Percentiles rank a stretch among this genome's conserved stretches.
Evolutionary conservation across 805 yeast genomes (phyloP).

Genomic region (Metschnikowia drakensbergensis): DNA sequence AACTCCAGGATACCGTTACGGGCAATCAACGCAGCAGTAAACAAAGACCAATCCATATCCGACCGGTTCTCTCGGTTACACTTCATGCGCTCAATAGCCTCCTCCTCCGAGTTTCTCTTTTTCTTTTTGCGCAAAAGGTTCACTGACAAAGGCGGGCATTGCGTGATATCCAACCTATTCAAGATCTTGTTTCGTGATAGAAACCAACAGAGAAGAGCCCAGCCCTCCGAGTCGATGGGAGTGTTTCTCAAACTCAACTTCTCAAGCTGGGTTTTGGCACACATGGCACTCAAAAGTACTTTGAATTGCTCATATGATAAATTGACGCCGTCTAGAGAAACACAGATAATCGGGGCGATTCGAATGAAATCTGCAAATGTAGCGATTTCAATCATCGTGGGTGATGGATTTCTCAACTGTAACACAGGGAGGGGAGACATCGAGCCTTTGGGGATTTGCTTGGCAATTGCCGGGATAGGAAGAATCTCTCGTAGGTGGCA

Average conservation of each 20-base stretch:
- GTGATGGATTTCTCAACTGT: slow-evolving; percentile 80
- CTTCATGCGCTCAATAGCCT: slow-evolving; percentile 37
- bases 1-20: slow-evolving; percentile 80
- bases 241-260: slow-evolving; percentile 78
- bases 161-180: slow-evolving; percentile 66
- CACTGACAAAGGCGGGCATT: slow-evolving; percentile 49
- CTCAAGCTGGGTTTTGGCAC: slow-evolving; percentile 61
- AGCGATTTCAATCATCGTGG: slow-evolving; percentile 82
- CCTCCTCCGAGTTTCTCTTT: slow-evolving; percentile 24
- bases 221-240: slow-evolving; percentile 64
- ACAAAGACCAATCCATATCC: slow-evolving; percentile 77
- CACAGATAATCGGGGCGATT: slow-evolving; percentile 73
- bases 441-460: slow-evolving; percentile 75
- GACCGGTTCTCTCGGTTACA: slow-evolving; percentile 56
- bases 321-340: slow-evolving; percentile 75
- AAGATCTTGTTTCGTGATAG: slow-evolving; percentile 58
- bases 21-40: slow-evolving; percentile 62
- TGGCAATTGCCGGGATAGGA: slow-evolving; percentile 86
- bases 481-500: slow-evolving; percentile 88
- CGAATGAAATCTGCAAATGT: slow-evolving; percentile 86
- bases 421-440: slow-evolving; percentile 68
- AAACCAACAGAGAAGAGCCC: slow-evolving; percentile 78
- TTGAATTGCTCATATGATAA: slow-evolving; percentile 73
- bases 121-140: slow-evolving; percentile 41
- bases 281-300: slow-evolving; percentile 65